Evolutionary conservation across 345 rosid genomes (phyloP), one percentile per base, ranked within the genome.

Genomic region (Citrus glauca): DNA sequence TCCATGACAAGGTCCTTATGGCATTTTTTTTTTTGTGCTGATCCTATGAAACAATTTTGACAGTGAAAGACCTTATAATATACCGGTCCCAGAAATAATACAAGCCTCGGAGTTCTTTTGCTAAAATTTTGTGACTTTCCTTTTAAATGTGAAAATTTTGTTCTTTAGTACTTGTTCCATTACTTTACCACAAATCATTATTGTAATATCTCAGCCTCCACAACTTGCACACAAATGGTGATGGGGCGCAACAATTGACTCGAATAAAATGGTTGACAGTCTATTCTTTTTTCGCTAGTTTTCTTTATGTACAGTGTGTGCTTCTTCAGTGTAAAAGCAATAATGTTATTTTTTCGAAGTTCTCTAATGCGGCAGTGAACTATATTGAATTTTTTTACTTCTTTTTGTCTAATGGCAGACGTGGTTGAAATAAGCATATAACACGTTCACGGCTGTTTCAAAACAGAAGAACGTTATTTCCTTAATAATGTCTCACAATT

Each of bases 1-100:
- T 66, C 98, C 98, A 0, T 96, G 81, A 83, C 77, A 76, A 79
- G 84, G 73, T 78, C 78, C 56, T 66, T 84, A 1, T 4, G 17
- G 13, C 50, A 0, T 45, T 22, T 62, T 20, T 53, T 76, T 77
- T 75, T 32, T 32, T 32, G 33, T 73, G 79, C 25, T 71, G 65
- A 71, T 79, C 73, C 63, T 66, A 57, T 69, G 77, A 82, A 84
- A 77, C 70, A 84, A 77, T 84, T 89, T 80, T 85, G 87, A 55
- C 84, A 73, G 75, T 81, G 80, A 56, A 64, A 50, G 81, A 79
- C 75, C 73, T 40, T 68, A 77, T 75, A 82, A 35, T 83, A 81
- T 79, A 77, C 76, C 66, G 11, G 50, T 69, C 78, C 67, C 53
- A 77, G 81, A 67, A 80, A 72, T 78, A 78, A 82, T 74, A 80